Conservation (phyloP, 106 monocot species). For the Chionographis japonica region DNA sequence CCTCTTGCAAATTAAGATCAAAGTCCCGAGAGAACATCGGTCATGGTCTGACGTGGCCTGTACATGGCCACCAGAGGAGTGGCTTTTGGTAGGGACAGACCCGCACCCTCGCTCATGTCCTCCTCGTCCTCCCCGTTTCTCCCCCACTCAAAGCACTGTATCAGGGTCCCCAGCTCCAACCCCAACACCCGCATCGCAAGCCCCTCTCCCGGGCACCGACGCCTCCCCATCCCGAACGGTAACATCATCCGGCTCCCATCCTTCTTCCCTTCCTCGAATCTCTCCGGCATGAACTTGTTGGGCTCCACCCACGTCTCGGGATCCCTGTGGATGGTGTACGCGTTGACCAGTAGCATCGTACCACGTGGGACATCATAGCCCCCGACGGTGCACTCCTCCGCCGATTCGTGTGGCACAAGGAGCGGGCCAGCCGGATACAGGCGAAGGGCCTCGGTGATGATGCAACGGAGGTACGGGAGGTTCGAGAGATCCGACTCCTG, state of each 20-base stretch:
- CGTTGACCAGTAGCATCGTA: constrained; percentile 38
- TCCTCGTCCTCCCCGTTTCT: constrained; percentile 28
- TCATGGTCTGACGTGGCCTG: constrained; percentile 15
- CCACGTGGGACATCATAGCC: constrained; percentile 20
- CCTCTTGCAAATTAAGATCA: not conserved
- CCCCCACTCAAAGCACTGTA: constrained; percentile 65
- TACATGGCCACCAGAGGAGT: constrained; percentile 31
- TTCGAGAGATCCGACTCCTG: constrained; percentile 13
- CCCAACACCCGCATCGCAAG: constrained; percentile 26
- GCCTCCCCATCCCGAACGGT: constrained; percentile 56
- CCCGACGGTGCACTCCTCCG: constrained; percentile 21
- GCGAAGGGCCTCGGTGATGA: constrained; percentile 33
- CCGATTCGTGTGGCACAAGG: constrained; percentile 35
- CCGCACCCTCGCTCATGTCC: constrained; percentile 41
- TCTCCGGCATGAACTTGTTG: constrained; percentile 33
- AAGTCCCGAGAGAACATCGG: not conserved
- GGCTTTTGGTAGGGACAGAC: constrained; percentile 34
- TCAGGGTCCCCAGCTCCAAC: constrained; percentile 31
- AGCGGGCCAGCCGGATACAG: constrained; percentile 32
- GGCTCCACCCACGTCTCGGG: constrained; percentile 31
- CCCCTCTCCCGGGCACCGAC: constrained; percentile 49
- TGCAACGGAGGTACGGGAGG: constrained; percentile 17
- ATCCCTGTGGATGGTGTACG: constrained; percentile 41
- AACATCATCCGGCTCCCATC: constrained; percentile 3
- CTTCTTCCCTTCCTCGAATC: constrained; percentile 13